phyloP scores from a whole-genome alignment of 306 rosid species.

The Heteromeles arbutifolia region DNA sequence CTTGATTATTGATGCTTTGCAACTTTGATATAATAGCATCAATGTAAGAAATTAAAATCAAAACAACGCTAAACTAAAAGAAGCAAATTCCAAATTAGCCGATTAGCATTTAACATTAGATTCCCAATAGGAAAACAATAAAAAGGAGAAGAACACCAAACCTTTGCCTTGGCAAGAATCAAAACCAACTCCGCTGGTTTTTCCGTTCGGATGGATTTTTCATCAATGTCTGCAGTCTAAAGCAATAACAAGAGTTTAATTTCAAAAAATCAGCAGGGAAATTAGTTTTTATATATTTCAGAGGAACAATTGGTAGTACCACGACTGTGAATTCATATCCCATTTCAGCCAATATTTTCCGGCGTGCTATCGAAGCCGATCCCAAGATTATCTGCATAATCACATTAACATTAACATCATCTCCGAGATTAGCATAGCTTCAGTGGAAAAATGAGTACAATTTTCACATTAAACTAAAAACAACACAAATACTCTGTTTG shows the following conservation, averaged over 20 bases:
- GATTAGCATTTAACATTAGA: not conserved
- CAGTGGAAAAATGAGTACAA: not conserved
- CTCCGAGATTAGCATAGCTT: not conserved
- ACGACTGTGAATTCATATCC: conserved; percentile 59
- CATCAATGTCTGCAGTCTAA: conserved; percentile 93
- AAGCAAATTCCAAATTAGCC: not conserved
- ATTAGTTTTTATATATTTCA: not conserved
- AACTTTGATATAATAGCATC: conserved; percentile 68
- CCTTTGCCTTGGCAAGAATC: conserved; percentile 97
- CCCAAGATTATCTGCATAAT: conserved; percentile 65
- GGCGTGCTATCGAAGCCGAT: conserved; percentile 62
- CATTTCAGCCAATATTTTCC: conserved; percentile 66
- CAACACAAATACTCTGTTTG: not conserved
- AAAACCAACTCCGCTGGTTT: conserved; percentile 80
- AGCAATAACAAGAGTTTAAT: conserved; percentile 1
- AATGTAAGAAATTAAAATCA: conserved; percentile 22
- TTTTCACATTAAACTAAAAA: not conserved
- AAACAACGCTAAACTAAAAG: not conserved
- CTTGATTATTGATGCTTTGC: conserved; percentile 35
- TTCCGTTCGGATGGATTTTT: conserved; percentile 75
- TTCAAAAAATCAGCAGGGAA: not conserved
- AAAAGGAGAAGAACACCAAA: conserved; percentile 11
- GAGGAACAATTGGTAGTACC: conserved; percentile 25
- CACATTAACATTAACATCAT: not conserved
- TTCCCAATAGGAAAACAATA: not conserved